Percentiles rank a stretch among this genome's conserved stretches.
Evolutionary conservation across 495 filamentous ascomycete species (phyloP).

Genomic region (Geoglossum glabrum): DNA sequence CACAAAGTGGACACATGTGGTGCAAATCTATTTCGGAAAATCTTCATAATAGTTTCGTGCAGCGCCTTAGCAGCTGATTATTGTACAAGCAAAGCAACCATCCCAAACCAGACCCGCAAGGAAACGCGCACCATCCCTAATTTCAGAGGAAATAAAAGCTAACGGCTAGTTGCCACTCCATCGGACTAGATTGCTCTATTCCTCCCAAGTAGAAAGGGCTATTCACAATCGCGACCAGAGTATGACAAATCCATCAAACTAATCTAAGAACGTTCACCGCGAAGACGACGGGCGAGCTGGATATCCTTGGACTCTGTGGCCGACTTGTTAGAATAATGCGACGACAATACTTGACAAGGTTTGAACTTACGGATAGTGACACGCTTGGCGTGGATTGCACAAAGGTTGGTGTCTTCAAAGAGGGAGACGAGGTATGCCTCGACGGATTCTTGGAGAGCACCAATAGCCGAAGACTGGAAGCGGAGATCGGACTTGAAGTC

Average conservation of each 20-base stretch:
- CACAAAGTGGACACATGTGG: too few relatives aligned
- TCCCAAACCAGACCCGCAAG: constrained; percentile 11
- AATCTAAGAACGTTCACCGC: constrained; percentile 73
- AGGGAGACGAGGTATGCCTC: constrained; percentile 99
- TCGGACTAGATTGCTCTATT: neutral
- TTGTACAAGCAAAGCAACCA: constrained; percentile 13
- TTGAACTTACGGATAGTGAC: constrained; percentile 21
- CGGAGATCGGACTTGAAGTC: constrained; percentile 99
- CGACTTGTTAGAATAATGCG: constrained; percentile 19
- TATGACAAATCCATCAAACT: neutral
- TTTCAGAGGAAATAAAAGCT: neutral
- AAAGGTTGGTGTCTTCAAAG: constrained; percentile 99
- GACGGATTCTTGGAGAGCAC: constrained; percentile 98
- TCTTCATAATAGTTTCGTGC: constrained; percentile 8
- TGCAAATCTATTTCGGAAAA: too few relatives aligned
- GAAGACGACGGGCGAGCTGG: constrained; percentile 89
- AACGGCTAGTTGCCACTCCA: neutral
- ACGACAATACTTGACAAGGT: neutral
- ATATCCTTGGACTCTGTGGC: constrained; percentile 56
- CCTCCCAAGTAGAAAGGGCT: constrained; percentile 6
- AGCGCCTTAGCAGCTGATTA: constrained; percentile 9
- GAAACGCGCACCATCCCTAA: constrained; percentile 8
- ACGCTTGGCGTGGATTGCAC: constrained; percentile 99
- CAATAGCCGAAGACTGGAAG: constrained; percentile 99
- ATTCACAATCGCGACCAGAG: constrained; percentile 1